These are phyloP conservation scores for Penicillium coffeae DNA, from an alignment of 495 filamentous ascomycete species.

Conservation along the genomic window DNA sequence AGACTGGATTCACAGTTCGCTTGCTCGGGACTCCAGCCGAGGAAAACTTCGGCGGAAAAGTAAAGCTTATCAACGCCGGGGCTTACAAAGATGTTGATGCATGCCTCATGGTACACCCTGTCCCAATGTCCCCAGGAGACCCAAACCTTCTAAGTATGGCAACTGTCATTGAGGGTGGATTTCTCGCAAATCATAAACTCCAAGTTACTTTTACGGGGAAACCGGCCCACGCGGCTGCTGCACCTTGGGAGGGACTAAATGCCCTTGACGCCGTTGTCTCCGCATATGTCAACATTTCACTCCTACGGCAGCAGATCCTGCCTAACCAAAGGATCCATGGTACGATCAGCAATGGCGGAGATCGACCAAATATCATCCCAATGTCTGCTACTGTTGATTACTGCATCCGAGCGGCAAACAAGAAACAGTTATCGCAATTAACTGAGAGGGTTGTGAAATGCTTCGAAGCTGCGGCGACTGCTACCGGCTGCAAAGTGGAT, in stretches of 20 bases:
- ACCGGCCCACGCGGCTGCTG: constrained; percentile 54
- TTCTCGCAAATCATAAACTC: constrained; percentile 53
- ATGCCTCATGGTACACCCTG: constrained; percentile 53
- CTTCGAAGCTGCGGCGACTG: constrained; percentile 54
- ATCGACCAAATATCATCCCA: constrained; percentile 52
- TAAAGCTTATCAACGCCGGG: constrained; percentile 46
- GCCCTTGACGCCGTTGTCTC: constrained; percentile 61
- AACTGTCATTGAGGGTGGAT: constrained; percentile 37
- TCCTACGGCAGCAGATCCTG: constrained; percentile 59
- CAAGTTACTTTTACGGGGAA: constrained; percentile 43
- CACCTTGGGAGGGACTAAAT: constrained; percentile 65
- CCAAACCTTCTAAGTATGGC: constrained; percentile 26
- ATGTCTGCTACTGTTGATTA: constrained; percentile 51
- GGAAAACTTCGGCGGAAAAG: constrained; percentile 43
- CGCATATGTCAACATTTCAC: constrained; percentile 57
- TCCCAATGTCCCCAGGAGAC: constrained; percentile 31
- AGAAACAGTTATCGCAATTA: constrained; percentile 38
- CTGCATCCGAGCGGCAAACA: constrained; percentile 51
- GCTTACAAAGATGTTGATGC: constrained; percentile 48
- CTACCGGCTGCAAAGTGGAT: constrained; percentile 52
- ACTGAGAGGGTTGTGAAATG: constrained; percentile 49
- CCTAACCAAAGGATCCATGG: constrained; percentile 44
- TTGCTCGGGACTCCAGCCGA: constrained; percentile 46
- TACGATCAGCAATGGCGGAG: constrained; percentile 43
- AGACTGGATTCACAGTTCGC: constrained; percentile 29